Evolutionary conservation across 2,329 filamentous ascomycete genomes (phyloP), one percentile per base, ranked within the genome.

Genomic region (Rutstroemia sp.): DNA sequence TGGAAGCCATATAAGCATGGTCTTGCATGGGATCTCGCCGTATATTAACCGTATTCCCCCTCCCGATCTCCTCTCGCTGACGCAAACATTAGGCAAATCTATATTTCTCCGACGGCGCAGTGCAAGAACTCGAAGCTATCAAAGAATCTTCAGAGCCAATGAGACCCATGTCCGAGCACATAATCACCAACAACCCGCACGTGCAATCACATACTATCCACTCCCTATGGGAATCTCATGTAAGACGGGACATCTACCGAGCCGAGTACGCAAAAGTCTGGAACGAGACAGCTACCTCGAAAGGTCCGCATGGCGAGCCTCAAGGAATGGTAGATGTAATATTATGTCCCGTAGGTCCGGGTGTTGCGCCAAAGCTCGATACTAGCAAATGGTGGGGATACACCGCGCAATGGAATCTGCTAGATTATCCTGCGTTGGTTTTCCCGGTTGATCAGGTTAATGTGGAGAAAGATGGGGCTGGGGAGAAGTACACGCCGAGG

Each of bases 321-420:
- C 59, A 64, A 48, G 64, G 63, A 16, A 64, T 64, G 56, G 75
- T 85, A 8, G 84, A 88, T 66, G 79, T 83, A 0, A 78, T 88
- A 37, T 71, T 88, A 1, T 83, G 78, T 55, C 84, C 84, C 0
- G 78, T 75, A 0, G 78, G 77, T 0, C 80, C 81, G 1, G 76
- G 78, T 1, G 73, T 73, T 2, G 80, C 80, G n/a, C 79, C 75
- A 70, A 78, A 59, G 75, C 69, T 63, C 57, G 71, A 58, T 60
- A 82, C 60, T 68, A 81, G 60, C 70, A 73, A 58, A 64, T 86
- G 66, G 73, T 88, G 83, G 83, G 78, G 77, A 1, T 89, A 88
- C 62, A 86, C 83, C 0, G 72, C 77, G 0, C 78, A 83, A 59
- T 88, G 84, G 83, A 89, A 88, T 65, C 63, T 88, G 44, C 75